Percentiles rank a stretch among this genome's conserved stretches.
phyloP scores from a whole-genome alignment of 2,329 filamentous ascomycete genomes.

The Lecanicillium sp. region DNA sequence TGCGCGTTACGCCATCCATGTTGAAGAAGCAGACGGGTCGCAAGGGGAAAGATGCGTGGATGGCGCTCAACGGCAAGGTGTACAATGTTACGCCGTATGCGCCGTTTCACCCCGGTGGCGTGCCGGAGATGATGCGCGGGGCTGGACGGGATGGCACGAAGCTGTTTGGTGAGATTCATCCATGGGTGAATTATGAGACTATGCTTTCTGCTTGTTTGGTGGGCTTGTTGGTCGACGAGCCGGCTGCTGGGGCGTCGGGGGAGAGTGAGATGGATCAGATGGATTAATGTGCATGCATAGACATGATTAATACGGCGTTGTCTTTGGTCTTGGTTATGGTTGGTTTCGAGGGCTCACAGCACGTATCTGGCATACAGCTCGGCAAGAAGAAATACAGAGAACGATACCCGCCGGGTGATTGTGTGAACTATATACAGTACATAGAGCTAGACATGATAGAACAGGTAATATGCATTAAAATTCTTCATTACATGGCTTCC shows the following conservation, averaged over 20 bases:
- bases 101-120: conserved; percentile 83
- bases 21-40: conserved; percentile 73
- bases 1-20: conserved; percentile 75
- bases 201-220: conserved; percentile 58
- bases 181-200: conserved; percentile 65
- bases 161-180: conserved; percentile 59
- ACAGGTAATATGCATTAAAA: conserved; percentile 4
- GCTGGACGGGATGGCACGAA: conserved; percentile 54
- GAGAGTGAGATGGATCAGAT: conserved; percentile 48
- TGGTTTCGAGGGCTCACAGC: too few species aligned
- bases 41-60: conserved; percentile 84
- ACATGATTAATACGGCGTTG: neutral
- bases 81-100: conserved; percentile 91
- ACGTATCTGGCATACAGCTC: too few species aligned
- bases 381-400: too few species aligned
- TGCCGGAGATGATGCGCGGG: conserved; percentile 59
- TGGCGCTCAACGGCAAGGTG: conserved; percentile 76
- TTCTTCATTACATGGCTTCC: conserved; percentile 2
- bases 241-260: conserved; percentile 30
- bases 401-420: too few species aligned
- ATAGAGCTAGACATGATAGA: neutral
- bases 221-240: conserved; percentile 54
- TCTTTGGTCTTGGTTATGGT: too few species aligned
- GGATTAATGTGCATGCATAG: conserved; percentile 34
- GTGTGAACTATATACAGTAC: neutral